A percentile compares a stretch with the other conserved stretches of the same genome.
These are phyloP conservation scores for Pseudocercospora musae DNA, from an alignment of 2,329 filamentous ascomycete genomes.

Conservation along the genomic window DNA sequence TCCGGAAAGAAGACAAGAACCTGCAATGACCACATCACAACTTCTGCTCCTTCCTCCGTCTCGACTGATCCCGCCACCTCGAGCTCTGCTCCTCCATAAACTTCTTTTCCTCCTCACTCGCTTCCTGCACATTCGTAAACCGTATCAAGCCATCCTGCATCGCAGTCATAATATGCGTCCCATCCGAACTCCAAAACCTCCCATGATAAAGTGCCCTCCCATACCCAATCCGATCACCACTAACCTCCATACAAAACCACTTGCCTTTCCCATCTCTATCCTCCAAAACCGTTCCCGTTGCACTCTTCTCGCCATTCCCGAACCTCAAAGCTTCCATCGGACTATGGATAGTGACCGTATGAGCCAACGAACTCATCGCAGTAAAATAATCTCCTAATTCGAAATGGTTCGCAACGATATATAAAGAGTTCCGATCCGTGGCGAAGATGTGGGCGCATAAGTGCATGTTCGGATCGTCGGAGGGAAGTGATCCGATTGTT, in stretches of 20 bases:
- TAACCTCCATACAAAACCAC: conserved; percentile 52
- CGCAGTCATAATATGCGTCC: conserved; percentile 46
- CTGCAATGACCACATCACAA: not conserved
- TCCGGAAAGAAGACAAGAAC: not conserved
- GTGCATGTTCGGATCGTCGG: conserved; percentile 50
- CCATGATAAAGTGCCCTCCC: conserved; percentile 49
- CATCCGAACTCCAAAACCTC: conserved; percentile 43
- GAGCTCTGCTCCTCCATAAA: not conserved
- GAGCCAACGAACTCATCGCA: conserved; percentile 47
- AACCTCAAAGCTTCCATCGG: conserved; percentile 41
- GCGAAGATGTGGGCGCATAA: conserved; percentile 58
- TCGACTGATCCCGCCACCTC: conserved; percentile 1
- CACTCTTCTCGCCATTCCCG: conserved; percentile 12
- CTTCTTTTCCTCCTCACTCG: conserved; percentile 4
- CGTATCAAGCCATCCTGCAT: conserved; percentile 51
- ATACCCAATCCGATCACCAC: conserved; percentile 43
- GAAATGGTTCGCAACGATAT: conserved; percentile 51
- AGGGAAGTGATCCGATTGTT: conserved; percentile 16
- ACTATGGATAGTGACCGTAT: conserved; percentile 50
- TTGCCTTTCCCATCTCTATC: conserved; percentile 22
- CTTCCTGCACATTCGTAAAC: conserved; percentile 17
- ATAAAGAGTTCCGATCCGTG: conserved; percentile 54
- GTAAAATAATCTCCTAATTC: conserved; percentile 40
- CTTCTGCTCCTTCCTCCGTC: conserved; percentile 4
- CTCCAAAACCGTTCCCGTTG: not conserved